Conservation (phyloP, 2,329 filamentous ascomycete genomes). For the Dactylonectria estremocensis region DNA sequence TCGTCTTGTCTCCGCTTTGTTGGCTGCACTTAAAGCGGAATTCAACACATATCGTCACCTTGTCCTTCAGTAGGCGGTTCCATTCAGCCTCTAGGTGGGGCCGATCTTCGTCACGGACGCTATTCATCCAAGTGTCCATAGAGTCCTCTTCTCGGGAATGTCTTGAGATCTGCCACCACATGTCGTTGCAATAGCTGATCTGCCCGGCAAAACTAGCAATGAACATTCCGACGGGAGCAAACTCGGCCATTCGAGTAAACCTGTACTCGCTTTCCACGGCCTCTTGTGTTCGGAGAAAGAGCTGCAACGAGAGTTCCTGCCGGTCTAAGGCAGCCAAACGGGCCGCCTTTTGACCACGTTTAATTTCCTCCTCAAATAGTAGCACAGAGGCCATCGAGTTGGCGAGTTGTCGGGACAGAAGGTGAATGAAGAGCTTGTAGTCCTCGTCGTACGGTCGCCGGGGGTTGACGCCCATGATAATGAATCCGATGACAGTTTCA, state of each 20-base stretch:
- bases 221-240: slow-evolving; percentile 87
- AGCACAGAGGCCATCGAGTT: slow-evolving; percentile 88
- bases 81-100: slow-evolving; percentile 72
- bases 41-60: slow-evolving; percentile 77
- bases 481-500: slow-evolving; percentile 82
- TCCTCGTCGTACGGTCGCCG: slow-evolving; percentile 85
- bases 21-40: slow-evolving; percentile 82
- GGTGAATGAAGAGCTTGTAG: slow-evolving; percentile 82
- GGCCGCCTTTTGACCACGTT: slow-evolving; percentile 80
- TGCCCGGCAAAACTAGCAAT: slow-evolving; percentile 81
- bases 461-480: slow-evolving; percentile 85
- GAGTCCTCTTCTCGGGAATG: slow-evolving; percentile 72
- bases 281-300: slow-evolving; percentile 75
- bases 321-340: slow-evolving; percentile 82
- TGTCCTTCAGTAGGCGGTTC: slow-evolving; percentile 73
- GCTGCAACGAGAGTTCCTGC: slow-evolving; percentile 82
- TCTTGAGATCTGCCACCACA: slow-evolving; percentile 80
- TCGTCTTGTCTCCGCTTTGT: slow-evolving; percentile 70
- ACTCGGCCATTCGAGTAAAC: slow-evolving; percentile 88
- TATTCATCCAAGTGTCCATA: slow-evolving; percentile 80
- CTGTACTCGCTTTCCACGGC: slow-evolving; percentile 80
- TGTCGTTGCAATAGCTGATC: slow-evolving; percentile 87
- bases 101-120: slow-evolving; percentile 77
- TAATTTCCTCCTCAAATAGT: slow-evolving; percentile 87
- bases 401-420: slow-evolving; percentile 81